Percentiles rank a stretch among this genome's conserved stretches.
Evolutionary conservation across 352 stramenopile species (phyloP).

Genomic region (Pythium apleroticum): DNA sequence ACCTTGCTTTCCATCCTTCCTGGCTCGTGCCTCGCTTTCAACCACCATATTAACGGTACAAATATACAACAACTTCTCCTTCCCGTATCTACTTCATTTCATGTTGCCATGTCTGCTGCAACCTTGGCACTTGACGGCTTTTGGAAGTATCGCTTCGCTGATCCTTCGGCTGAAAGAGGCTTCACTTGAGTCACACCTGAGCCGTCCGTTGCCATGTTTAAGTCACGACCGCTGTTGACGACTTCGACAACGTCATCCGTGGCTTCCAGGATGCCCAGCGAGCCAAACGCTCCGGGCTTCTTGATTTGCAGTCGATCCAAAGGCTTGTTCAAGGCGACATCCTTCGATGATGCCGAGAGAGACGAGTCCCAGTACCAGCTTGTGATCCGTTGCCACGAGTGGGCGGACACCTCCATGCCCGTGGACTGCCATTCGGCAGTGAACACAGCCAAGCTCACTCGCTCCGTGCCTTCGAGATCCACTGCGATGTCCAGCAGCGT

Average conservation of each 20-base stretch:
- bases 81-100: background rate
- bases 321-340: constrained; percentile 13
- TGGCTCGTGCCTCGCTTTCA: constrained; percentile 1
- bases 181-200: constrained; percentile 10
- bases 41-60: constrained; percentile 4
- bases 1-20: background rate
- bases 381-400: constrained; percentile 41
- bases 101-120: background rate
- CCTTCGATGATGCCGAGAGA: background rate
- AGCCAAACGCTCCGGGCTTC: background rate
- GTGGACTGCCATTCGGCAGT: constrained; percentile 41
- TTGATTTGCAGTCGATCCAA: constrained; percentile 13
- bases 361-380: constrained; percentile 63
- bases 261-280: constrained; percentile 3
- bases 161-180: constrained; percentile 1
- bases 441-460: constrained; percentile 40
- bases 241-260: constrained; percentile 41
- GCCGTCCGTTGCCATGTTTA: constrained; percentile 17
- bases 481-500: constrained; percentile 52
- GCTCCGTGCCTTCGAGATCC: constrained; percentile 41
- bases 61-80: background rate
- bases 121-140: constrained; percentile 11
- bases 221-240: constrained; percentile 40
- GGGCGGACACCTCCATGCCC: constrained; percentile 38
- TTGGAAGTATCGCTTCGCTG: background rate